These are phyloP conservation scores for Neolentinus lepideus DNA, from an alignment of 1,284 basidiomycete species.

Conservation along the genomic window DNA sequence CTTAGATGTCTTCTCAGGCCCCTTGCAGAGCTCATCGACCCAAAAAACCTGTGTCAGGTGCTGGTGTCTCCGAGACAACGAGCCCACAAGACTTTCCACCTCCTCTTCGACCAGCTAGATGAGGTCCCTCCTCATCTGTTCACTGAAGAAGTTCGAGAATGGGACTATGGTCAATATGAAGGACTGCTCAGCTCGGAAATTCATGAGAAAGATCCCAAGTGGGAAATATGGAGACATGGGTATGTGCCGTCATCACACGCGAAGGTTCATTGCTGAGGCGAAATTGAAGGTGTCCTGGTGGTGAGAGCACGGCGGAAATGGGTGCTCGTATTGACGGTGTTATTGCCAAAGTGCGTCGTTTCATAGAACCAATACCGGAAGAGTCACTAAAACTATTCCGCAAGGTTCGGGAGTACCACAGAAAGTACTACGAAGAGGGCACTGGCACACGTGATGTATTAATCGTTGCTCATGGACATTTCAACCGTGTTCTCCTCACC, in stretches of 20 bases:
- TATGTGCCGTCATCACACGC: conserved; percentile 21
- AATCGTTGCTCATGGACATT: conserved; percentile 79
- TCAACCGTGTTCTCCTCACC: conserved; percentile 77
- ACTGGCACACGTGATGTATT: conserved; percentile 63
- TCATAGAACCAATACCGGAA: background rate
- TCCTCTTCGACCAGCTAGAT: conserved; percentile 60
- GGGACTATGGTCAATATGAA: conserved; percentile 92
- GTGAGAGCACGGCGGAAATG: conserved; percentile 82
- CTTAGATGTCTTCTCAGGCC: conserved; percentile 4
- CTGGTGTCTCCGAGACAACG: conserved; percentile 81
- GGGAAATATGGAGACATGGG: conserved; percentile 84
- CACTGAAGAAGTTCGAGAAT: conserved; percentile 70
- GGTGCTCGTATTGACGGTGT: conserved; percentile 68
- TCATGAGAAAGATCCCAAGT: conserved; percentile 53
- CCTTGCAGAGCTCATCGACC: conserved; percentile 68
- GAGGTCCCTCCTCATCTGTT: conserved; percentile 45
- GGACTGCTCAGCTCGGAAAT: conserved; percentile 76
- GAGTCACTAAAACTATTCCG: conserved; percentile 5
- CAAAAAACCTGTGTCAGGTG: conserved; percentile 68
- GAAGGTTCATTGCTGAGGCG: background rate
- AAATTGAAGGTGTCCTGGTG: conserved; percentile 67
- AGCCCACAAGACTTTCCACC: conserved; percentile 79
- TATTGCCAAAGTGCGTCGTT: conserved; percentile 51
- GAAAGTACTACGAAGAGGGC: conserved; percentile 60
- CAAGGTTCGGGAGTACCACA: conserved; percentile 73